Base-by-base conservation (phyloP, 176 grass and related monocot species). In the Oryza brachyantha region DNA sequence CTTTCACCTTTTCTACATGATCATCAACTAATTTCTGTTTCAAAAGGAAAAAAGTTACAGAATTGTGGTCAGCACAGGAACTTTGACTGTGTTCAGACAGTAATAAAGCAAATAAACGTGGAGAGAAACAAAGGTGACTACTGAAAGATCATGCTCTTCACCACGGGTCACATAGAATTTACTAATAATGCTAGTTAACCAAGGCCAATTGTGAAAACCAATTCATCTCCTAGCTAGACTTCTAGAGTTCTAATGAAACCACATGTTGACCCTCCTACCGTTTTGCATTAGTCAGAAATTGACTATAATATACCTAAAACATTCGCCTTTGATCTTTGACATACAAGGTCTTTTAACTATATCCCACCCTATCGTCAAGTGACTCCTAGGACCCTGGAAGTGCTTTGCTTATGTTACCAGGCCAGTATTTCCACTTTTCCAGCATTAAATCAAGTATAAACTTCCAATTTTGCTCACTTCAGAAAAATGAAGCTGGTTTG, bases 1-100 rank as follows among this genome's bases (percentile, higher is more conserved):
- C 57, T 75, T 90, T 99, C 61, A 95, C 83, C 64, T 83, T 99
- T 88, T 99, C 96, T 24, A 86, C 68, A 11, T 99, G 84, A 88
- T 99, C 92, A 46, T 99, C 86, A 70, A 95, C 79, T 64, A 99
- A 73, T 65, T 58, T 96, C 96, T 99, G 76, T 83, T 89, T 64
- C 59, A 39, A 22, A 28, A 10, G 21, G 2, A 65, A 83, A 26
- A 40, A 57, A 24, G n/a, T 48, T 41, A 80, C 19, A 68, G 38
- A 57, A 75, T 73, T 73, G 68, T 62, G 72, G 59, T 60, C 16
- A 63, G 7, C 4, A 71, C 38, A 79, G 40, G 37, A 52, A 79
- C 35, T 79, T 79, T 0, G 21, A 42, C 38, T 64, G 38, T 2
- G 60, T 64, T 29, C 12, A 70, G 35, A 75, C 9, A 59, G 27